phyloP scores from a whole-genome alignment of 192 early-diverging fungal species.

The Gigaspora rosea region DNA sequence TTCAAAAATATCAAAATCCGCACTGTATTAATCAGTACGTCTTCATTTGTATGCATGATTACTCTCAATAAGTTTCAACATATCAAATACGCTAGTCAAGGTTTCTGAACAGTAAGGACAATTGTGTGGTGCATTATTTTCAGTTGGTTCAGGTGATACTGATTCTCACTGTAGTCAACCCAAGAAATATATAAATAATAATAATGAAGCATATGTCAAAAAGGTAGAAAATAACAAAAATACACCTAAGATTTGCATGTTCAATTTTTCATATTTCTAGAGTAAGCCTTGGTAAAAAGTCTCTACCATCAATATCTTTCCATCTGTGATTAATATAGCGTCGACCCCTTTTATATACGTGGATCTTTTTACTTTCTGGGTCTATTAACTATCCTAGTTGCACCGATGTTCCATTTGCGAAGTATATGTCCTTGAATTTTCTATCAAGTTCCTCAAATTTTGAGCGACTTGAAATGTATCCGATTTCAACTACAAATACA shows the following conservation, averaged over 20 bases:
- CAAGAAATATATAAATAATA: slow-evolving; percentile 4
- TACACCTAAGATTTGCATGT: slow-evolving; percentile 11
- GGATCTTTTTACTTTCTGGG: slow-evolving; percentile 29
- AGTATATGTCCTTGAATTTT: slow-evolving; percentile 25
- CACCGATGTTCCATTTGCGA: slow-evolving; percentile 1
- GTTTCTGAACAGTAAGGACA: slow-evolving; percentile 25
- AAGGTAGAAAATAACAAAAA: slow-evolving; percentile 32
- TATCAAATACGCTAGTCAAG: background rate
- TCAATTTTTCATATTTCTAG: slow-evolving; percentile 24
- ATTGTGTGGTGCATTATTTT: background rate
- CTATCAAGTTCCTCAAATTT: slow-evolving; percentile 2
- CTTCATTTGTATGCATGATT: slow-evolving; percentile 23
- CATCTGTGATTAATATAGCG: slow-evolving; percentile 10
- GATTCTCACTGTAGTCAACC: slow-evolving; percentile 12
- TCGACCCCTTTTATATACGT: slow-evolving; percentile 19
- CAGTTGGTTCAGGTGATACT: background rate
- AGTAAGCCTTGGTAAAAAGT: slow-evolving; percentile 31
- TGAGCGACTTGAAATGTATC: slow-evolving; percentile 1
- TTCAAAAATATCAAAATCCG: no score
- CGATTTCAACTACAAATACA: slow-evolving; percentile 29
- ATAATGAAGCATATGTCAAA: no score
- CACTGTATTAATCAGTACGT: background rate
- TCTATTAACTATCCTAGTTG: slow-evolving; percentile 20
- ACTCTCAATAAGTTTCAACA: slow-evolving; percentile 11
- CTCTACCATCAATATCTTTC: slow-evolving; percentile 25